Base-by-base conservation (phyloP, 768 basidiomycete genomes). In the Cyclocybe aegerita region DNA sequence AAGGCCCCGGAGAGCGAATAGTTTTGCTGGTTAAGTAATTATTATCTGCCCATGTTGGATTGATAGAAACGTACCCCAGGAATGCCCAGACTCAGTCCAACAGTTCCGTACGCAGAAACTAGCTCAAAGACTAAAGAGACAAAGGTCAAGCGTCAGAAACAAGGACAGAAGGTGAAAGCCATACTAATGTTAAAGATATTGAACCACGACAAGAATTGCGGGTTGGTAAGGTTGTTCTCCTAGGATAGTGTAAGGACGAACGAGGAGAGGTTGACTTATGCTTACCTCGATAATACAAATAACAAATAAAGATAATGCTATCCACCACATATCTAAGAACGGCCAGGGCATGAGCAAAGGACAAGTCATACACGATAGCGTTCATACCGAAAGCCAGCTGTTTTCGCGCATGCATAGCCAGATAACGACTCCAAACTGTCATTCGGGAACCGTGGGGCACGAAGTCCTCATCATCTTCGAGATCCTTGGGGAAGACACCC, bases 201-300 rank as follows among this genome's bases (percentile, higher is more conserved):
- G 68, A 97, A 94, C 88, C 89, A 94, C 8, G 65, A 64, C 14
- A 73, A 73, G 33, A 78, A 81, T 0, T 61, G 71, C 0, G 72
- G 64, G 51, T 88, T 71, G 15, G 77, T 77, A 44, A 93, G 65
- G 33, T 81, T 76, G 31, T 74, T 73, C 44, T 81, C 77, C 88
- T 91, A 35, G 36, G 40, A 23, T 11, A 29, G 39, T 3, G 36
- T 9, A 46, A 43, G 40, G 37, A 16, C 7, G 14, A 49, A 39
- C 7, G 16, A 35, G 5, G 12, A 41, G 1, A 4, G 9, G 7
- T 2, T 29, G 29, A 4, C 7, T 30, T 30, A 35, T 8, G 56
- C 78, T 52, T 53, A 90, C 92, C 79, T 98, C 97, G 54, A 97
- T 85, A 56, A 98, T 96, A 64, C 95, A 98, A 36, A 98, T 75